Conservation (phyloP, 441 rosid genomes). For the Bruguiera hainesii region DNA sequence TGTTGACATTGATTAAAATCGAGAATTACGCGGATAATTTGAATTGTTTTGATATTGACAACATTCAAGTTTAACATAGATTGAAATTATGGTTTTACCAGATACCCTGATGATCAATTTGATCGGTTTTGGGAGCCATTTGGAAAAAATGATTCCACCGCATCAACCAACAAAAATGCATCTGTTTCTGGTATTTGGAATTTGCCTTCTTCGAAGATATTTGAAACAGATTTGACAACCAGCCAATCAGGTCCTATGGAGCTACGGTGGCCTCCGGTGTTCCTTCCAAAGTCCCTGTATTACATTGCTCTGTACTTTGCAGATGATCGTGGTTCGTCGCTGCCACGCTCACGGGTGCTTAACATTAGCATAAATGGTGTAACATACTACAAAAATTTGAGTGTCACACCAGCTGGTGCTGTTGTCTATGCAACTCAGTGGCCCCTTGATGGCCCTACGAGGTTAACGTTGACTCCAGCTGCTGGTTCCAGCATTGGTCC, state of each 20-base stretch:
- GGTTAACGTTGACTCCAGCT: slow-evolving; percentile 47
- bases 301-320: slow-evolving; percentile 89
- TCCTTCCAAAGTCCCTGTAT: slow-evolving; percentile 38
- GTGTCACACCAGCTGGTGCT: slow-evolving; percentile 51
- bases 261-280: slow-evolving; percentile 64
- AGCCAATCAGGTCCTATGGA: slow-evolving; percentile 35
- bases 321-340: slow-evolving; percentile 41
- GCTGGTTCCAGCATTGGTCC: slow-evolving; percentile 54
- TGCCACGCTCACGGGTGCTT: slow-evolving; percentile 39
- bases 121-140: slow-evolving; percentile 82
- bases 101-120: slow-evolving; percentile 79
- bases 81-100: slow-evolving; percentile 22
- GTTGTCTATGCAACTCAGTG: slow-evolving; percentile 55
- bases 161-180: slow-evolving; percentile 41
- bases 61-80: background rate
- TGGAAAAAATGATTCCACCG: slow-evolving; percentile 23
- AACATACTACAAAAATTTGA: slow-evolving; percentile 53
- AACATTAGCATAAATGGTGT: slow-evolving; percentile 56
- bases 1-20: no score
- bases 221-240: slow-evolving; percentile 52
- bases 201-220: slow-evolving; percentile 67
- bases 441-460: slow-evolving; percentile 68
- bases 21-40: no score
- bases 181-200: slow-evolving; percentile 87
- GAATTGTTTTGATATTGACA: no score